Conservation (phyloP, 805 yeast genomes). For the Kuraishia ogatae region DNA sequence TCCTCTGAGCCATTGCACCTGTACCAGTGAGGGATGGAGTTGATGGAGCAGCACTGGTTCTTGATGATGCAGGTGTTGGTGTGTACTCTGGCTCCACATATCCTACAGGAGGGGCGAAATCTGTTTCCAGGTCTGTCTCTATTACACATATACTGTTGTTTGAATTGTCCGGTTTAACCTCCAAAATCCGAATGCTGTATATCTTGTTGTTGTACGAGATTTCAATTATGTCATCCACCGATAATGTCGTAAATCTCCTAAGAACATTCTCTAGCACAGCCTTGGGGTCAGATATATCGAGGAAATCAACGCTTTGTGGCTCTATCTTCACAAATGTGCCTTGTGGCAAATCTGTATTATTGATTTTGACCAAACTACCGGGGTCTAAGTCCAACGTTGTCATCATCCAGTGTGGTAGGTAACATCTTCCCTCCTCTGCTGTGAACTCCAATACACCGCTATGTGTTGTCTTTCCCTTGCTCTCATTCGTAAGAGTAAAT, state of each 20-base stretch:
- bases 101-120: conserved; percentile 98
- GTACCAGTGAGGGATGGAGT: conserved; percentile 24
- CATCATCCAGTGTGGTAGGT: conserved; percentile 97
- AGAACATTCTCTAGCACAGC: conserved; percentile 93
- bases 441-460: conserved; percentile 94
- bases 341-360: conserved; percentile 70
- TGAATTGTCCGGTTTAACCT: conserved; percentile 67
- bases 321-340: conserved; percentile 89
- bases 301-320: conserved; percentile 89
- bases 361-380: conserved; percentile 72
- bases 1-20: conserved; percentile 72
- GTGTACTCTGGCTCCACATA: conserved; percentile 84
- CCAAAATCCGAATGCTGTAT: conserved; percentile 76
- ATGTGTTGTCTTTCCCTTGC: conserved; percentile 52
- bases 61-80: conserved; percentile 19
- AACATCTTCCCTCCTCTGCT: conserved; percentile 95
- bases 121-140: conserved; percentile 94
- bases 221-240: conserved; percentile 78
- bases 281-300: conserved; percentile 91
- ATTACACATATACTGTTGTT: conserved; percentile 78
- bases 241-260: conserved; percentile 81
- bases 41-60: conserved; percentile 29
- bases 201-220: conserved; percentile 72
- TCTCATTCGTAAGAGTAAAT: conserved; percentile 67
- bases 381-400: conserved; percentile 60